phyloP scores from a whole-genome alignment of 225 moss, liverwort and hornwort genomes.

The Bryum argenteum region DNA sequence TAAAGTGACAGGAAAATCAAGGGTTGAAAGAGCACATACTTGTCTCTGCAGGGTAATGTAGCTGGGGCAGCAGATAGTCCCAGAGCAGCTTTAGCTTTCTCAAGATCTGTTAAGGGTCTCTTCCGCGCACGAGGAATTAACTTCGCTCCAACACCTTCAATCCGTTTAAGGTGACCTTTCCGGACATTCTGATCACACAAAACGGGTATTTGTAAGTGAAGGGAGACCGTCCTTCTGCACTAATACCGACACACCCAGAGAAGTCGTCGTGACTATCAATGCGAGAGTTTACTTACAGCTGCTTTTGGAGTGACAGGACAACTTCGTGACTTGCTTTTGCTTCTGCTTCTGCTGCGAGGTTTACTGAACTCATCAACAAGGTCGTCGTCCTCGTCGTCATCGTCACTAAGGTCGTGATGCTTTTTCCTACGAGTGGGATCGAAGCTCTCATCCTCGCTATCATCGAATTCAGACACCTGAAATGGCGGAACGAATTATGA shows the following conservation, averaged over 20 bases:
- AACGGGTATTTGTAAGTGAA: slow-evolving; percentile 7
- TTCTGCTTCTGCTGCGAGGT: slow-evolving; percentile 42
- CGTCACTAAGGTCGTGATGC: slow-evolving; percentile 33
- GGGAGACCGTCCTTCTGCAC: background rate
- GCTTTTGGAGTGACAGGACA: slow-evolving; percentile 58
- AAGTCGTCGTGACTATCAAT: background rate
- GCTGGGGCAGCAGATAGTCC: slow-evolving; percentile 79
- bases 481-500: background rate
- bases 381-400: slow-evolving; percentile 40
- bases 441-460: slow-evolving; percentile 71
- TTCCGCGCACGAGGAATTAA: slow-evolving; percentile 51
- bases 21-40: slow-evolving; percentile 34
- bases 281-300: slow-evolving; percentile 53
- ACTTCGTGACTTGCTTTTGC: slow-evolving; percentile 39
- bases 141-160: slow-evolving; percentile 82
- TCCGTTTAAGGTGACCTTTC: slow-evolving; percentile 62
- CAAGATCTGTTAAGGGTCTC: slow-evolving; percentile 68
- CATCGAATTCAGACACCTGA: slow-evolving; percentile 62
- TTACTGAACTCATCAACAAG: slow-evolving; percentile 35
- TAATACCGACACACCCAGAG: background rate
- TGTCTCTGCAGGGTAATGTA: slow-evolving; percentile 87
- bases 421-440: slow-evolving; percentile 55
- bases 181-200: slow-evolving; percentile 69
- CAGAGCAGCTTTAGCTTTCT: slow-evolving; percentile 83
- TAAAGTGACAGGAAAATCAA: background rate